Evolutionary conservation across 1,284 basidiomycete genomes (phyloP).

Genomic region (Cutaneotrichosporon sp.): DNA sequence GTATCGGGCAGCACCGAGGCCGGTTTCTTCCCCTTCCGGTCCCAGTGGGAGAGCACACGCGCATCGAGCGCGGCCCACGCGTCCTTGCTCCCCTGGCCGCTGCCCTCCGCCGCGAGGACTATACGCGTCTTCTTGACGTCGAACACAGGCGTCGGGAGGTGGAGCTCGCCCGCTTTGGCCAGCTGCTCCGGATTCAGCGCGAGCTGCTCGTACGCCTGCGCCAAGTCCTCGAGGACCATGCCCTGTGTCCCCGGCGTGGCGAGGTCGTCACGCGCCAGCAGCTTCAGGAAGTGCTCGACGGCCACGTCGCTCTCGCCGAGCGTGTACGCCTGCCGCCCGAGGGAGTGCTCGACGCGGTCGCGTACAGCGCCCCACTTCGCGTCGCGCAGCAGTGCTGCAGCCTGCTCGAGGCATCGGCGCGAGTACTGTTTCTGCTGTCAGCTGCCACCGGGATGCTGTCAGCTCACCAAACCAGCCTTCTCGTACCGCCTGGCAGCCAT

Average conservation of each 20-base stretch:
- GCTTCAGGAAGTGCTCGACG: constrained; percentile 54
- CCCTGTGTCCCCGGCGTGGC: constrained; percentile 42
- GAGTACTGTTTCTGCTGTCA: constrained; percentile 54
- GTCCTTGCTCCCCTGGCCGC: constrained; percentile 20
- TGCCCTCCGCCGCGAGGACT: constrained; percentile 26
- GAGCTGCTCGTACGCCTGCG: constrained; percentile 55
- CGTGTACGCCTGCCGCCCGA: constrained; percentile 59
- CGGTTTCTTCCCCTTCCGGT: constrained; percentile 48
- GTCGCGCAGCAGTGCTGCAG: constrained; percentile 45
- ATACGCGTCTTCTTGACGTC: constrained; percentile 39
- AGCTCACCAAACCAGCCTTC: constrained; percentile 57
- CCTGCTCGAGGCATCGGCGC: constrained; percentile 52
- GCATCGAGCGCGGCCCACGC: constrained; percentile 36
- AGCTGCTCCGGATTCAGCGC: constrained; percentile 37
- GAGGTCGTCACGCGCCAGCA: constrained; percentile 48
- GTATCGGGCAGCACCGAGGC: constrained; percentile 35
- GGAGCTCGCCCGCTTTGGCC: constrained; percentile 30
- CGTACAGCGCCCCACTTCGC: constrained; percentile 55
- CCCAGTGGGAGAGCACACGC: constrained; percentile 38
- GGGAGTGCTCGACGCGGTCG: constrained; percentile 56
- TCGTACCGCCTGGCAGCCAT: constrained; percentile 59
- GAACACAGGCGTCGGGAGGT: constrained; percentile 45
- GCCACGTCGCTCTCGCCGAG: constrained; percentile 56
- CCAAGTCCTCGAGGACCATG: constrained; percentile 56
- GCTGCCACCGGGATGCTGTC: neutral